These are phyloP conservation scores for Cystobasidium ongulense DNA, from an alignment of 768 basidiomycete genomes.

Conservation along the genomic window DNA sequence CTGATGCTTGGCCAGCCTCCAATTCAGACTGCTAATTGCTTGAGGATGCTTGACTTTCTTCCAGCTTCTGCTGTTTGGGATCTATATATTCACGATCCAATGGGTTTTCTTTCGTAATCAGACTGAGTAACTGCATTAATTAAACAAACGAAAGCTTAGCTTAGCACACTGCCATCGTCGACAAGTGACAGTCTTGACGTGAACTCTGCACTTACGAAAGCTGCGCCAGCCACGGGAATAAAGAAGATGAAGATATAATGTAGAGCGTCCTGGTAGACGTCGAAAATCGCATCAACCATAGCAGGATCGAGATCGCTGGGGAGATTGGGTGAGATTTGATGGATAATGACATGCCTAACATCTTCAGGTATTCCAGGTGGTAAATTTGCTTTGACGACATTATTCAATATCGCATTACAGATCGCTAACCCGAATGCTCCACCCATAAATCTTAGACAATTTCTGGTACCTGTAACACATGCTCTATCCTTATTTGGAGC, in stretches of 20 bases:
- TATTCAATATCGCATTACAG: conserved; percentile 43
- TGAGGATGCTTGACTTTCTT: background rate
- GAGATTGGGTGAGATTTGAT: conserved; percentile 25
- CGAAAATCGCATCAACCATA: conserved; percentile 19
- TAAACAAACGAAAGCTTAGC: background rate
- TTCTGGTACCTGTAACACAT: conserved; percentile 40
- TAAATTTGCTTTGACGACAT: conserved; percentile 33
- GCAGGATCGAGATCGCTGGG: background rate
- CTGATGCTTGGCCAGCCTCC: background rate
- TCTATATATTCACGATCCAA: conserved; percentile 1
- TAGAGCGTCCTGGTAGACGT: conserved; percentile 39
- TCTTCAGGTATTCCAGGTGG: conserved; percentile 18
- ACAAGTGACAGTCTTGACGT: no score
- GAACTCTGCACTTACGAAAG: conserved; percentile 33
- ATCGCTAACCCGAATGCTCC: conserved; percentile 44
- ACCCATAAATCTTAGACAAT: conserved; percentile 43
- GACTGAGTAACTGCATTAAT: background rate
- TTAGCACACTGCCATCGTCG: no score
- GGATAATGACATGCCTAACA: background rate
- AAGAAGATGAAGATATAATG: conserved; percentile 41
- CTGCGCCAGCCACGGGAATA: conserved; percentile 35
- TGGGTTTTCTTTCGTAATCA: background rate
- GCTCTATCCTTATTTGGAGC: conserved; percentile 41
- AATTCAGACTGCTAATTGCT: background rate
- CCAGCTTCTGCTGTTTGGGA: background rate